Percentiles rank a stretch among this genome's conserved stretches.
Conservation (phyloP, 148 eudicot species). For the Euryodendron excelsum region DNA sequence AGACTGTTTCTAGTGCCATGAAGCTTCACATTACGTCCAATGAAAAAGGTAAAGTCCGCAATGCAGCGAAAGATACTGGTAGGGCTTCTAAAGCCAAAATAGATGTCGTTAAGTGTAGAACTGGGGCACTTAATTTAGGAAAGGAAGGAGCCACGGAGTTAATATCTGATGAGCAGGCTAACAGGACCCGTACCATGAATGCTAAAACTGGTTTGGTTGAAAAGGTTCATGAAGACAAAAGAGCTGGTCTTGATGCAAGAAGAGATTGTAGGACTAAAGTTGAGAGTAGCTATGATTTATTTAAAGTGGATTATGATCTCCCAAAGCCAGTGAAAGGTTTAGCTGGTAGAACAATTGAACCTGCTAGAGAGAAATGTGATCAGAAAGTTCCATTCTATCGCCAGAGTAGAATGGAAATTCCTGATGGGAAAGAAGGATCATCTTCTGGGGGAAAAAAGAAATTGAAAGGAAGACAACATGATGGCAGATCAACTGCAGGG, state of each 20-base stretch:
- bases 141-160: constrained; percentile 13
- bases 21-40: constrained; percentile 16
- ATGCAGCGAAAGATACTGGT: constrained; percentile 10
- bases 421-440: constrained; percentile 19
- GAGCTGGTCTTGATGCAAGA: constrained; percentile 15
- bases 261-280: constrained; percentile 13
- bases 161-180: background rate
- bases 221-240: constrained; percentile 20
- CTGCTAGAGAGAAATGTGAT: constrained; percentile 17
- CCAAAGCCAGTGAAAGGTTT: constrained; percentile 15
- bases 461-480: constrained; percentile 17
- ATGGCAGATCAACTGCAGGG: constrained; percentile 7
- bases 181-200: background rate
- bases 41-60: constrained; percentile 21
- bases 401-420: constrained; percentile 6
- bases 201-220: constrained; percentile 13
- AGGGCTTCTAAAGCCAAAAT: constrained; percentile 15
- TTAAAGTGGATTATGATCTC: constrained; percentile 1
- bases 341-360: constrained; percentile 16
- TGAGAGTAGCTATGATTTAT: background rate
- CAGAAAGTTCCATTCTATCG: constrained; percentile 11
- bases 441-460: constrained; percentile 32
- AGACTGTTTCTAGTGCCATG: constrained; percentile 16
- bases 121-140: background rate
- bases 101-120: constrained; percentile 10